Conservation (phyloP, 129 eudicot species). For the Saposhnikovia divaricata region DNA sequence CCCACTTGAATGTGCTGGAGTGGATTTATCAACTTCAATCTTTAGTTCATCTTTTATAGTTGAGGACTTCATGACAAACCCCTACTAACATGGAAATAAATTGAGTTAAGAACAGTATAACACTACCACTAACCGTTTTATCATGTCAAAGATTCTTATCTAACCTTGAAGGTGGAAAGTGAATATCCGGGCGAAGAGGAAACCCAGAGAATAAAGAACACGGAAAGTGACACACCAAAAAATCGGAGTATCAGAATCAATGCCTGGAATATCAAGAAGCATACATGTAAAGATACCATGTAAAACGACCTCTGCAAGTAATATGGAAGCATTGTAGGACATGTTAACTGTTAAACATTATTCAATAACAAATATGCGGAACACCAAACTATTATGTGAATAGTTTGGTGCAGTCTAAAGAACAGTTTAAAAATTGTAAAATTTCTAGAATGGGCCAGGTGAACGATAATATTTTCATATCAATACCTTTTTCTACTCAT, state of each 20-base stretch:
- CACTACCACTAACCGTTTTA: constrained; percentile 15
- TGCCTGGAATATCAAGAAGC: constrained; percentile 54
- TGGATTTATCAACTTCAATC: constrained; percentile 36
- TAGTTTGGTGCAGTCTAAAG: neutral
- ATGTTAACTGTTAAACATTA: neutral
- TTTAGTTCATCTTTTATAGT: constrained; percentile 47
- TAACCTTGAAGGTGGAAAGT: constrained; percentile 46
- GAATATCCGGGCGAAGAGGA: constrained; percentile 55
- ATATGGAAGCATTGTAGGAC: neutral
- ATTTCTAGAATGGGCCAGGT: neutral
- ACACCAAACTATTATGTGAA: neutral
- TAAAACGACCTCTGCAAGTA: neutral
- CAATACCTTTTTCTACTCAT: neutral
- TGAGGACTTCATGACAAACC: constrained; percentile 28
- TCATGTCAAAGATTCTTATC: constrained; percentile 4
- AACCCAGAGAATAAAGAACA: constrained; percentile 69
- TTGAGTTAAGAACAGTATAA: constrained; percentile 9
- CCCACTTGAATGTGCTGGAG: constrained; percentile 24
- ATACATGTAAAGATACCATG: constrained; percentile 4
- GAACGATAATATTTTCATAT: neutral
- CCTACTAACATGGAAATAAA: constrained; percentile 26
- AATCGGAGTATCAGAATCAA: constrained; percentile 82
- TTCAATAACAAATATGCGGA: neutral
- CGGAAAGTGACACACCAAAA: constrained; percentile 65
- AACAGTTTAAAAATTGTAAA: neutral